Evolutionary conservation across 2,329 filamentous ascomycete species (phyloP), one percentile per base, ranked within the genome.

Genomic region (Aspergillus ruber): DNA sequence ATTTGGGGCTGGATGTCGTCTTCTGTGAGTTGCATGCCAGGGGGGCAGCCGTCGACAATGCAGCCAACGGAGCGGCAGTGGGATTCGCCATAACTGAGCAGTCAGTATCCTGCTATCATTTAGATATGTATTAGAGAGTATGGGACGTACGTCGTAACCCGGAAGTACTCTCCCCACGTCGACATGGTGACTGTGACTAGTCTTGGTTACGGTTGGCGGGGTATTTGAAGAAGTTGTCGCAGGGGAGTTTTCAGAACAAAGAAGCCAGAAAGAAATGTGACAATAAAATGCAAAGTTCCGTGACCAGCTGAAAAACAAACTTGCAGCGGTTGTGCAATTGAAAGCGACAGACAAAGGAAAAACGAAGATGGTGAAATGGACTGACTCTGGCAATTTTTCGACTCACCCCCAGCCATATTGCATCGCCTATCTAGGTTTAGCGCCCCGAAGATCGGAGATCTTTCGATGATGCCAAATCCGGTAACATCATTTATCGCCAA

Each of bases 21-120:
- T 71, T 95, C 90, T 53, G 82, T 86, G 68, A 97, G 82, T 61
- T 84, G 75, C 78, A 97, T 85, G 61, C 88, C 88, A 12, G 93
- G 90, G 32, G 91, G 93, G 64, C 83, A 87, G 60, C 90, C 90
- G 67, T 97, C 91, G 71, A 97, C 85, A 62, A 97, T 96, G 75
- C 88, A 94, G 64, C 90, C 90, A 62, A 97, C 90, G 27, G 86
- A 91, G 62, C 84, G 85, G 75, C 91, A 94, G 74, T 96, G 91
- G 48, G 88, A 94, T 71, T 90, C 86, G 67, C 86, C 86, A 74
- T 88, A 88, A 64, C 82, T 66, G 20, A 20, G 20, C 20, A 20
- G 20, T 20, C 20, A 20, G 20, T 20, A 20, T 20, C 20, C 20
- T 20, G 20, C 4, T 20, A 20, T 20, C 20, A 3, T 20, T 20